Evolutionary conservation across 2,329 filamentous ascomycete genomes (phyloP).

Genomic region (Alternaria angustiovoidea): DNA sequence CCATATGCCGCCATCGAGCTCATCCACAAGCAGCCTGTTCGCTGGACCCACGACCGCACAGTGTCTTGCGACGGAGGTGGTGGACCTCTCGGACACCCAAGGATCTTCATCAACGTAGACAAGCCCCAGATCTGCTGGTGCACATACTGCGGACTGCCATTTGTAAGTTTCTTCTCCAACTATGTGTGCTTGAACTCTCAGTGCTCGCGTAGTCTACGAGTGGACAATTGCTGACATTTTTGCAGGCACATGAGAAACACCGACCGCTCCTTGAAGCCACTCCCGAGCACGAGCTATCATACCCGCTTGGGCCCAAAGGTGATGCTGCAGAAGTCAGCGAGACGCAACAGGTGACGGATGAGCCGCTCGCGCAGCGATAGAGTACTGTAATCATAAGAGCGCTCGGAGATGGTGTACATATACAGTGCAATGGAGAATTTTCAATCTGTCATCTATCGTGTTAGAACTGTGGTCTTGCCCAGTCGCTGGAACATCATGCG

Average conservation of each 20-base stretch:
- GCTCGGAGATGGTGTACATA: slow-evolving; percentile 34
- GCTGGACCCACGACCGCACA: slow-evolving; percentile 83
- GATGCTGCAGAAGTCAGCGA: slow-evolving; percentile 67
- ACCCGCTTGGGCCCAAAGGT: slow-evolving; percentile 74
- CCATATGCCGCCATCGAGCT: slow-evolving; percentile 91
- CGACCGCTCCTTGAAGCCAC: slow-evolving; percentile 83
- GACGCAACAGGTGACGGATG: slow-evolving; percentile 66
- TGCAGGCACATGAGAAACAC: slow-evolving; percentile 88
- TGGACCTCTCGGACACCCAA: slow-evolving; percentile 87
- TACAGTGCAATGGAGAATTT: slow-evolving; percentile 24
- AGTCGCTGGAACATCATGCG: neutral
- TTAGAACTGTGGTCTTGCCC: neutral
- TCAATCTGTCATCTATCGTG: neutral
- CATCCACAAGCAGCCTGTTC: slow-evolving; percentile 93
- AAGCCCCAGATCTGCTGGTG: slow-evolving; percentile 93
- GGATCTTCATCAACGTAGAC: slow-evolving; percentile 97
- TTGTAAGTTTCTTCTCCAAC: slow-evolving; percentile 66
- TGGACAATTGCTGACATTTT: slow-evolving; percentile 19
- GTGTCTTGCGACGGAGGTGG: slow-evolving; percentile 93
- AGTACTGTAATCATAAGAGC: neutral
- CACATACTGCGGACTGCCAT: slow-evolving; percentile 93
- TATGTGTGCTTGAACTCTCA: neutral
- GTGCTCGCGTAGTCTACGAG: neutral
- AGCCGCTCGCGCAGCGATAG: slow-evolving; percentile 67
- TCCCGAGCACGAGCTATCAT: slow-evolving; percentile 77